These are phyloP conservation scores for Solanum clarkiae DNA, from an alignment of 257 asterid species.

Conservation along the genomic window DNA sequence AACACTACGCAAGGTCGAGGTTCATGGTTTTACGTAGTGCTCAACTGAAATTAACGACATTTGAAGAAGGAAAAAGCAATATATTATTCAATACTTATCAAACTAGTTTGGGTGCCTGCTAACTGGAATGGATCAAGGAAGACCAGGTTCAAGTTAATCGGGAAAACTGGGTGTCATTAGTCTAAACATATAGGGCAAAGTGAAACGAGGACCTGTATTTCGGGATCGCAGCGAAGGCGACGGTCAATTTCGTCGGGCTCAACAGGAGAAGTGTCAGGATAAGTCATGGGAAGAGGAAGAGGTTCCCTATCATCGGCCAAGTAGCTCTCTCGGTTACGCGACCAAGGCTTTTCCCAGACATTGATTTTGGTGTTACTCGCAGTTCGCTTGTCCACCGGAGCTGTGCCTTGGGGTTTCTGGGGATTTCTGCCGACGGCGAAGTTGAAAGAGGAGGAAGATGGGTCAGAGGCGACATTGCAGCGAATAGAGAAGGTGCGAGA, in stretches of 20 bases:
- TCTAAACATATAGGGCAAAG: not conserved
- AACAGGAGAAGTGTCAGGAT: conserved; percentile 47
- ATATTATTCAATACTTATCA: not conserved
- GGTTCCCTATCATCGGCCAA: conserved; percentile 47
- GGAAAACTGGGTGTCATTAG: not conserved
- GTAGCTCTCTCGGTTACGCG: conserved; percentile 66
- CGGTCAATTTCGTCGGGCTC: conserved; percentile 52
- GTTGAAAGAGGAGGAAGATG: not conserved
- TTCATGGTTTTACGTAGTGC: not conserved
- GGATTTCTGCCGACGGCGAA: not conserved
- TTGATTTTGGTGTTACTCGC: conserved; percentile 11
- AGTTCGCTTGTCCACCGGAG: not conserved
- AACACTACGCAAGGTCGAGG: not conserved
- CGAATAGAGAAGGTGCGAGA: not conserved
- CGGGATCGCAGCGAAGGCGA: conserved; percentile 67
- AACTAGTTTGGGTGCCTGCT: not conserved
- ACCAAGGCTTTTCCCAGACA: conserved; percentile 60
- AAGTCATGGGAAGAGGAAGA: conserved; percentile 79
- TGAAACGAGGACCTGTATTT: conserved; percentile 27
- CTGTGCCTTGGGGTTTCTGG: not conserved
- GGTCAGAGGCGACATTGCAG: not conserved
- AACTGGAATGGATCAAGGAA: not conserved
- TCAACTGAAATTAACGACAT: not conserved
- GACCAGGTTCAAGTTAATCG: not conserved
- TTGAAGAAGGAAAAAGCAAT: not conserved